Evolutionary conservation across 73 alveolate species (phyloP).

Genomic region (Blepharisma stoltei): DNA sequence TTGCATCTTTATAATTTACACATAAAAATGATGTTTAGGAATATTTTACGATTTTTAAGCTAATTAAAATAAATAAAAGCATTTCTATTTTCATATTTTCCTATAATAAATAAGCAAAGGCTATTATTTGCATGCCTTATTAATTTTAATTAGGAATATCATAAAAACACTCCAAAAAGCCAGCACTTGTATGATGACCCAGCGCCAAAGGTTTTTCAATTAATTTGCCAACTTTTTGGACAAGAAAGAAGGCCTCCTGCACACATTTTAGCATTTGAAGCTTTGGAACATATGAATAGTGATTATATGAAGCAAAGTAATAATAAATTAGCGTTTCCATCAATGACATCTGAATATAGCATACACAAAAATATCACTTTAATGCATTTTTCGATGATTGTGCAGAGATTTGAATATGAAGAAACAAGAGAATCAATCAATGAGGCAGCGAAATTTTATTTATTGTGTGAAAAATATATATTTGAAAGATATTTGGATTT

Average conservation of each 20-base stretch:
- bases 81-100: no score
- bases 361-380: constrained; percentile 24
- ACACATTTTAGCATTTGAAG: constrained; percentile 6
- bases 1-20: no score
- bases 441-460: background rate
- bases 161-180: no score
- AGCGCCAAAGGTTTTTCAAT: background rate
- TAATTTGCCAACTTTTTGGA: background rate
- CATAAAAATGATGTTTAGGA: no score
- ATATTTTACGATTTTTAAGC: no score
- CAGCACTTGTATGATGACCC: no score
- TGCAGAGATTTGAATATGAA: constrained; percentile 14
- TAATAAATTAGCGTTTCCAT: background rate
- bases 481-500: constrained; percentile 27
- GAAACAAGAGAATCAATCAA: constrained; percentile 17
- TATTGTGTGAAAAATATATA: constrained; percentile 15
- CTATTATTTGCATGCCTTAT: no score
- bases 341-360: background rate
- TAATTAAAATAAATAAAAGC: no score
- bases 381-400: constrained; percentile 2
- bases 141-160: no score
- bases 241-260: constrained; percentile 23
- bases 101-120: no score
- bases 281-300: background rate
- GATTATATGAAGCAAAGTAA: background rate